Conservation (phyloP, 441 rosid species). For the Pelargonium australe region DNA sequence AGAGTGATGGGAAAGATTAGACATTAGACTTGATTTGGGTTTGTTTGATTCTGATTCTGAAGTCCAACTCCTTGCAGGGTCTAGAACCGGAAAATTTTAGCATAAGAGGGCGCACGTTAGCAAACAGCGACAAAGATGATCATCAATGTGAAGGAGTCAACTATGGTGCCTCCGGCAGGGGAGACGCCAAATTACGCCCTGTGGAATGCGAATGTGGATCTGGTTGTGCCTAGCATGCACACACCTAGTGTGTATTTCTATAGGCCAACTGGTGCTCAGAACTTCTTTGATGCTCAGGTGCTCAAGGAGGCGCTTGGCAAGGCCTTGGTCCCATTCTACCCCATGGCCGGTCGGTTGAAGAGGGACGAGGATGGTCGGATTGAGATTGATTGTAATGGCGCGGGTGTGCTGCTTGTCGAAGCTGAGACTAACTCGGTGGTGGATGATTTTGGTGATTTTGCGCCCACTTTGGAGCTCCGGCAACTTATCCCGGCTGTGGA, state of each 20-base stretch:
- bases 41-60: too few species aligned
- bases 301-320: conserved; percentile 35
- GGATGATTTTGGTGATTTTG: conserved; percentile 26
- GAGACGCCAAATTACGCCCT: conserved; percentile 22
- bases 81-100: too few species aligned
- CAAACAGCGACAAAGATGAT: not conserved
- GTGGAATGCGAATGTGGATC: conserved; percentile 31
- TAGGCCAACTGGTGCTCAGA: conserved; percentile 16
- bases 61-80: too few species aligned
- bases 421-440: conserved; percentile 27
- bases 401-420: conserved; percentile 31
- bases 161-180: conserved; percentile 24
- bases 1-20: too few species aligned
- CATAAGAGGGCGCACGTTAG: not conserved
- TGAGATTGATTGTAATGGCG: conserved; percentile 28
- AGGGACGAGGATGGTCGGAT: conserved; percentile 27
- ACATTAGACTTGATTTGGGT: too few species aligned
- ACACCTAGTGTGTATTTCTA: conserved; percentile 22
- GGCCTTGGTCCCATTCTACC: conserved; percentile 38
- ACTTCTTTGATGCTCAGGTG: conserved; percentile 25
- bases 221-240: conserved; percentile 13
- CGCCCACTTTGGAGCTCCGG: conserved; percentile 13
- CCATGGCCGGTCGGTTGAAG: conserved; percentile 33
- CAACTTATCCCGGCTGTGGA: conserved; percentile 25
- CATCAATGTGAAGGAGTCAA: conserved; percentile 21